Base-by-base conservation (phyloP, 1,284 basidiomycete genomes). In the Wallemia mellicola region DNA sequence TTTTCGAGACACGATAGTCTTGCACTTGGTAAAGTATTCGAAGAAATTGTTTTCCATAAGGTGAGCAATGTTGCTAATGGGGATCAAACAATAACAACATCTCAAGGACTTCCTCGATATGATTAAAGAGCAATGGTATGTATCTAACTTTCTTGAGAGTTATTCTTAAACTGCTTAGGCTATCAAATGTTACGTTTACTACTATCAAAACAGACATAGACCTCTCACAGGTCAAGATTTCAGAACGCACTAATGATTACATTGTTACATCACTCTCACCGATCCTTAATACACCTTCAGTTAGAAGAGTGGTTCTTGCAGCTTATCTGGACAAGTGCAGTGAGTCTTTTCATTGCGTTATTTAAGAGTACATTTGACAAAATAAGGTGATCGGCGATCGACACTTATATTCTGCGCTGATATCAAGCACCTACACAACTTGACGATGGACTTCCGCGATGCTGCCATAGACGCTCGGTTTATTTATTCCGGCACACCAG, bases 81-180 rank as follows among this genome's bases (percentile, higher is more conserved):
- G 19, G 9, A 15, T 48, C 3, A 5, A 22, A 48, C 38, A 5
- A 11, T 48, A n/a, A 48, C 5, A 48, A 30, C 7, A 2, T 9
- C 55, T 2, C 24, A 78, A 80, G n/a, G 86, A 89, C 64, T 87
- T 94, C 65, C 69, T 86, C 24, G 79, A 85, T 59, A 94, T 96
- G 89, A 86, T 98, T 62, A 80, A 82, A 62, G 87, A 88, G 59
- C 77, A 86, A 68, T 95, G 89, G n/a, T n/a, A n/a, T n/a, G n/a
- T n/a, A n/a, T n/a, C n/a, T n/a, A n/a, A n/a, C n/a, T n/a, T n/a
- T n/a, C n/a, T n/a, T n/a, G n/a, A n/a, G n/a, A n/a, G n/a, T n/a
- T n/a, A n/a, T n/a, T n/a, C n/a, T n/a, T n/a, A n/a, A n/a, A n/a
- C n/a, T n/a, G n/a, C n/a, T n/a, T n/a, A n/a, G n/a, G 86, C 76